Conservation (phyloP, 139 green algal species). For the Auxenochlorella pyrenoidosa region DNA sequence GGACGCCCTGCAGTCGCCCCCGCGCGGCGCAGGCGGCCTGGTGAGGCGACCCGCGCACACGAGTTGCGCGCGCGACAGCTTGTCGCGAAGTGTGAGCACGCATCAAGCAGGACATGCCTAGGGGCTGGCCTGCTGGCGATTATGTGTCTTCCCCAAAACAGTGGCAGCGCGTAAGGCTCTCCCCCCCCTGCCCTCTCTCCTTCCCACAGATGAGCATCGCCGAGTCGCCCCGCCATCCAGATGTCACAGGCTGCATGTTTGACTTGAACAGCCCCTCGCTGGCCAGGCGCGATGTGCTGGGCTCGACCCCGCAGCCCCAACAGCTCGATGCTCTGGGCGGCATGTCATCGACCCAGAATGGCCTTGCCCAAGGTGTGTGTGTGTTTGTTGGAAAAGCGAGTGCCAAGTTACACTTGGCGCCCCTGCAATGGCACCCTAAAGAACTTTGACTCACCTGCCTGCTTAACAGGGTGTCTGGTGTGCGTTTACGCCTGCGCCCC, state of each 20-base stretch:
- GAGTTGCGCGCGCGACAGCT: too few relatives aligned
- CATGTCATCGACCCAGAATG: not conserved
- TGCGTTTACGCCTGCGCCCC: too few relatives aligned
- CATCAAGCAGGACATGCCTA: too few relatives aligned
- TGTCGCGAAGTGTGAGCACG: too few relatives aligned
- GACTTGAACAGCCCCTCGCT: not conserved
- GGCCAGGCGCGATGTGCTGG: not conserved
- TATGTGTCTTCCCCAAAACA: too few relatives aligned
- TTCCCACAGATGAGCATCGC: slow-evolving; percentile 16
- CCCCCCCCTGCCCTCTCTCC: not conserved
- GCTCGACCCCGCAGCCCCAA: too few relatives aligned
- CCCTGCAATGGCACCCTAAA: too few relatives aligned
- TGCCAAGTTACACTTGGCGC: too few relatives aligned
- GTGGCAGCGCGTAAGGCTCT: too few relatives aligned
- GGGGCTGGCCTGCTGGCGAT: not conserved
- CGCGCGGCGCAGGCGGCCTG: not conserved
- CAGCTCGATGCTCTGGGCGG: not conserved
- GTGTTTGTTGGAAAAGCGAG: too few relatives aligned
- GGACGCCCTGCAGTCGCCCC: not conserved
- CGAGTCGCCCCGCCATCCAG: not conserved
- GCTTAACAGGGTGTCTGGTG: too few relatives aligned
- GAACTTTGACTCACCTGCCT: too few relatives aligned
- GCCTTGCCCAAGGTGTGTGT: not conserved
- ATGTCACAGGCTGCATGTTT: not conserved
- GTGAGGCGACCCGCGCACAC: not conserved